These are phyloP conservation scores for Globisporangium sylvaticum DNA, from an alignment of 352 stramenopile genomes.

Conservation along the genomic window DNA sequence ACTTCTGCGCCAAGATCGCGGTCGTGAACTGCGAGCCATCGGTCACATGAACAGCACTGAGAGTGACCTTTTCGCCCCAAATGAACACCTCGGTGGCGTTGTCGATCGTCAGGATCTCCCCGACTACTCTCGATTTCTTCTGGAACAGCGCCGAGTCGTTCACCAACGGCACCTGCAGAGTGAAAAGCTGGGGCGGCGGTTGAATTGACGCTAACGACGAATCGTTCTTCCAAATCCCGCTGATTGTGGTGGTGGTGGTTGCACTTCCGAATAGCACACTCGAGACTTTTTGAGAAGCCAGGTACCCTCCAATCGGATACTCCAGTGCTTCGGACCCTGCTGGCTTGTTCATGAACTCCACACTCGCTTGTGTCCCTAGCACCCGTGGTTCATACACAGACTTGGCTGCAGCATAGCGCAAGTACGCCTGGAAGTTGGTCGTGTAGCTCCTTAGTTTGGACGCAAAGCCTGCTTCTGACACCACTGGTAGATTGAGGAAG, in stretches of 20 bases:
- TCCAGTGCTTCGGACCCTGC: constrained; percentile 1
- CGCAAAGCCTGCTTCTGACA: constrained; percentile 24
- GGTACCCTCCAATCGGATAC: constrained; percentile 23
- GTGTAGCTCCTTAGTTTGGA: constrained; percentile 23
- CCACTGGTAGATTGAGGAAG: constrained; percentile 32
- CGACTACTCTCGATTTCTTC: constrained; percentile 32
- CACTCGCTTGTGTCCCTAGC: constrained; percentile 15
- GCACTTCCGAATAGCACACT: constrained; percentile 9
- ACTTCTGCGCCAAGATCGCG: constrained; percentile 24
- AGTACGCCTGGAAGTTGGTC: constrained; percentile 42
- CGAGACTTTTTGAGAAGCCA: constrained; percentile 10
- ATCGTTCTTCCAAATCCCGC: constrained; percentile 20
- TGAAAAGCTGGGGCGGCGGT: constrained; percentile 6
- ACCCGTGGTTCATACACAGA: constrained; percentile 47
- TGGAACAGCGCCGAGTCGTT: constrained; percentile 25
- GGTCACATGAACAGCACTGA: constrained; percentile 27
- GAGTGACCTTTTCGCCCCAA: constrained; percentile 24
- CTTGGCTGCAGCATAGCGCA: constrained; percentile 50
- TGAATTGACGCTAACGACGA: background rate
- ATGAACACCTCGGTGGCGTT: constrained; percentile 24
- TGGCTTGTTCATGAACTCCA: background rate
- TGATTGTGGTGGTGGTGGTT: background rate
- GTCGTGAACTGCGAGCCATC: constrained; percentile 65
- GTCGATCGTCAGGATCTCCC: constrained; percentile 40
- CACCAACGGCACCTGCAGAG: constrained; percentile 21